Conservation (phyloP, 768 basidiomycete genomes). For the Amyloporia xantha region DNA sequence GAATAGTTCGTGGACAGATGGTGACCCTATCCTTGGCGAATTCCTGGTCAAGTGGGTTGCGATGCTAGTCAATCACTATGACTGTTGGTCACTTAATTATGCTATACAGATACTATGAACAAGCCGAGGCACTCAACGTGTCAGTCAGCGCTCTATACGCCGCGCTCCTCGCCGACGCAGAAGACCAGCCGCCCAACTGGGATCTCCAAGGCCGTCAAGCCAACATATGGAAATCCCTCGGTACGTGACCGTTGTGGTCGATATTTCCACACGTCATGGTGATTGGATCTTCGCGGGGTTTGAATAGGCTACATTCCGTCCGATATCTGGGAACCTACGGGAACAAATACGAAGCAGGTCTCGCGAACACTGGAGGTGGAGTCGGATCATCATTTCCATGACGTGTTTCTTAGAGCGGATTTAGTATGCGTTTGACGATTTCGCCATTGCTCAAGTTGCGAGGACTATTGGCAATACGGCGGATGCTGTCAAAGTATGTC, state of each 20-base stretch:
- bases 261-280: slow-evolving; percentile 24
- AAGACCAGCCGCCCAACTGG: slow-evolving; percentile 52
- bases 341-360: slow-evolving; percentile 55
- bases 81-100: neutral
- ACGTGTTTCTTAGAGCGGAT: neutral
- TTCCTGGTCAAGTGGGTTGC: slow-evolving; percentile 55
- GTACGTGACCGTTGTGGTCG: slow-evolving; percentile 24
- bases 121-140: slow-evolving; percentile 42
- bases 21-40: slow-evolving; percentile 56
- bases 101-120: slow-evolving; percentile 41
- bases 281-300: neutral
- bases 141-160: slow-evolving; percentile 44
- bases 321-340: slow-evolving; percentile 32
- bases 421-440: slow-evolving; percentile 60
- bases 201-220: slow-evolving; percentile 56
- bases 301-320: slow-evolving; percentile 26
- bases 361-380: slow-evolving; percentile 54
- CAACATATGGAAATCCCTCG: slow-evolving; percentile 47
- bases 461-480: slow-evolving; percentile 42
- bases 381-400: neutral
- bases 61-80: neutral
- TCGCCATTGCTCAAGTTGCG: slow-evolving; percentile 58
- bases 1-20: slow-evolving; percentile 32
- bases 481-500: slow-evolving; percentile 45
- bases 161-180: slow-evolving; percentile 54